These are phyloP conservation scores for Coemansia guatemalensis DNA, from an alignment of 192 early-diverging fungal genomes.

Conservation along the genomic window DNA sequence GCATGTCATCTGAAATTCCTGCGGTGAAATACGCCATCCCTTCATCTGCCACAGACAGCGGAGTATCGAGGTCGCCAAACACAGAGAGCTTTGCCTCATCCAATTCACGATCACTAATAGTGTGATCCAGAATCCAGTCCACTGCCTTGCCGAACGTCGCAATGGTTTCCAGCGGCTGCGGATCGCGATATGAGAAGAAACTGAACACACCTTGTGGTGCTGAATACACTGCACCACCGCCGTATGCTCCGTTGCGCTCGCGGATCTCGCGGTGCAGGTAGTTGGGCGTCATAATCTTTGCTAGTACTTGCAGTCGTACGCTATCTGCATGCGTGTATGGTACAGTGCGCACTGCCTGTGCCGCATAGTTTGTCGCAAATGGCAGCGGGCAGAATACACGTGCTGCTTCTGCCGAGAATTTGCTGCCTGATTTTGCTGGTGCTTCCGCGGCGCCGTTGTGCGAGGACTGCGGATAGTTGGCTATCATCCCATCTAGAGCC, in stretches of 20 bases:
- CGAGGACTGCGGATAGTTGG: constrained; percentile 20
- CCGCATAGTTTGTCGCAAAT: constrained; percentile 83
- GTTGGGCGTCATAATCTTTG: constrained; percentile 80
- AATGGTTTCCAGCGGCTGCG: constrained; percentile 70
- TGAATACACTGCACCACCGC: constrained; percentile 81
- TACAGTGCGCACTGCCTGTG: constrained; percentile 70
- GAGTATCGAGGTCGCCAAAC: constrained; percentile 83
- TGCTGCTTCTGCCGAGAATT: constrained; percentile 45
- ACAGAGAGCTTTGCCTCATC: constrained; percentile 89
- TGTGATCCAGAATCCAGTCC: constrained; percentile 63
- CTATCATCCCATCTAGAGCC: constrained; percentile 31
- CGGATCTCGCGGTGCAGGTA: constrained; percentile 96
- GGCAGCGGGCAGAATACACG: constrained; percentile 82
- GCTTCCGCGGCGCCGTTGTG: neutral
- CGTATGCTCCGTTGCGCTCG: constrained; percentile 96
- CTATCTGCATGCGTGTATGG: constrained; percentile 85
- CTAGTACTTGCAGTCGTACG: constrained; percentile 73
- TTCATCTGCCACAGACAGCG: constrained; percentile 80
- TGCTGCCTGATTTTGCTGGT: constrained; percentile 6
- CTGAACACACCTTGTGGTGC: constrained; percentile 75
- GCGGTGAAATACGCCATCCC: constrained; percentile 77
- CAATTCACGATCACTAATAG: constrained; percentile 62
- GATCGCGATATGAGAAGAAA: constrained; percentile 94
- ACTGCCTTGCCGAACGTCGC: constrained; percentile 64
- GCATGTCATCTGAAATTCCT: constrained; percentile 82